Conservation (phyloP, 345 rosid genomes). For the Erucastrum elatum region DNA sequence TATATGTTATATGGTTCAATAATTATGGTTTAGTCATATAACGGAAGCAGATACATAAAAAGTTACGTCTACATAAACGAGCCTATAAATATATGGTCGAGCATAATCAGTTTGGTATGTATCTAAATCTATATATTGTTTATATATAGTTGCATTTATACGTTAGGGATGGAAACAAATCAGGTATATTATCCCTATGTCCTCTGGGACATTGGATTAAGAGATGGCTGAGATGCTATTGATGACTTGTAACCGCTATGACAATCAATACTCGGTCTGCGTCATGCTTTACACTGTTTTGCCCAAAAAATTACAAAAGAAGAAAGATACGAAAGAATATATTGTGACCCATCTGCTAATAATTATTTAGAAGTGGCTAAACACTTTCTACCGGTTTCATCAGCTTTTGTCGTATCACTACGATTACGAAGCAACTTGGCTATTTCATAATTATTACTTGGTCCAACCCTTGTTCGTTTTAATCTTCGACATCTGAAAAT, state of each 20-base stretch:
- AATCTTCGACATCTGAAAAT: constrained; percentile 9
- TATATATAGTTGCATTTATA: not conserved
- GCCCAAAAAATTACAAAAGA: constrained; percentile 10
- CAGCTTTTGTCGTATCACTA: constrained; percentile 35
- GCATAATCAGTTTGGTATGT: not conserved
- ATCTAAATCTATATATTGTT: not conserved
- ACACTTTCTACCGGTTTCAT: constrained; percentile 35
- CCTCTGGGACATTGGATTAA: not conserved
- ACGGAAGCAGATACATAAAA: not conserved
- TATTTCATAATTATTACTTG: constrained; percentile 24
- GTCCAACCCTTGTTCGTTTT: constrained; percentile 5
- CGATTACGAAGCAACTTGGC: constrained; percentile 31
- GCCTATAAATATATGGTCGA: not conserved
- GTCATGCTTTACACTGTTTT: constrained; percentile 2
- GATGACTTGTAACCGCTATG: not conserved
- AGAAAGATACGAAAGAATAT: constrained; percentile 4
- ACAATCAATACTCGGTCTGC: not conserved
- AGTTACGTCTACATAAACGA: not conserved
- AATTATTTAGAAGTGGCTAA: constrained; percentile 35
- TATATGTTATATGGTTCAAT: not conserved
- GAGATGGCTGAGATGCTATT: not conserved
- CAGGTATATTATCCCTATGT: not conserved
- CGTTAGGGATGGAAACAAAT: not conserved
- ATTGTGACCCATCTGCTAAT: constrained; percentile 30
- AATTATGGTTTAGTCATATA: not conserved